These are phyloP conservation scores for Artemisia annua DNA, from an alignment of 129 eudicot species.

Conservation along the genomic window DNA sequence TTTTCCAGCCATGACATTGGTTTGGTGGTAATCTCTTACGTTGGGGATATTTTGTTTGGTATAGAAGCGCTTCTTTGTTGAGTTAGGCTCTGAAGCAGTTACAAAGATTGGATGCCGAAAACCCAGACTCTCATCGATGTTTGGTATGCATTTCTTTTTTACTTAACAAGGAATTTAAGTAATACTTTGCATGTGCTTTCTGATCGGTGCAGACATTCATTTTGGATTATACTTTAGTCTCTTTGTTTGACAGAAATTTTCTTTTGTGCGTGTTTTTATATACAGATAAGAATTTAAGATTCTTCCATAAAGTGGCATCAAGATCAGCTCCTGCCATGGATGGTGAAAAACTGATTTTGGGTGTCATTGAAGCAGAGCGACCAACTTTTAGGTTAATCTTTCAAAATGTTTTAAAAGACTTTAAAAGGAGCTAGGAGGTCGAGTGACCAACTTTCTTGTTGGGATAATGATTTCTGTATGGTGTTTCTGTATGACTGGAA, in stretches of 20 bases:
- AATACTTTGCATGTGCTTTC: neutral
- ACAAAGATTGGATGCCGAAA: conserved; percentile 66
- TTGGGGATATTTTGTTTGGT: neutral
- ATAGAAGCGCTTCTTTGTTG: neutral
- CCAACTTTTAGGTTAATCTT: conserved; percentile 60
- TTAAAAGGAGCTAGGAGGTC: neutral
- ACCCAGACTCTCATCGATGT: conserved; percentile 77
- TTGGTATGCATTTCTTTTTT: conserved; percentile 52
- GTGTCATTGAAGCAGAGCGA: conserved; percentile 84
- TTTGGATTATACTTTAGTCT: neutral
- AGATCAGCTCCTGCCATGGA: conserved; percentile 74
- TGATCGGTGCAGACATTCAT: neutral
- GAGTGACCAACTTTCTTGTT: too few relatives aligned
- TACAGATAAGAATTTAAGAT: conserved; percentile 76
- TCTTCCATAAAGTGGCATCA: conserved; percentile 76
- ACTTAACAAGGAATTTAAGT: neutral
- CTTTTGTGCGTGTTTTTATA: neutral
- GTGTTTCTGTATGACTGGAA: too few relatives aligned
- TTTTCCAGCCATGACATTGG: neutral
- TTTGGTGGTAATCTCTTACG: too few relatives aligned
- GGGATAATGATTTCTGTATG: too few relatives aligned
- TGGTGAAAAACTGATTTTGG: conserved; percentile 68
- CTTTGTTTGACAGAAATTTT: neutral
- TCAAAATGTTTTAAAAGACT: neutral
- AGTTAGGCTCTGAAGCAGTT: conserved; percentile 62